Evolutionary conservation across 129 eudicot genomes (phyloP).

Genomic region (Saposhnikovia divaricata): DNA sequence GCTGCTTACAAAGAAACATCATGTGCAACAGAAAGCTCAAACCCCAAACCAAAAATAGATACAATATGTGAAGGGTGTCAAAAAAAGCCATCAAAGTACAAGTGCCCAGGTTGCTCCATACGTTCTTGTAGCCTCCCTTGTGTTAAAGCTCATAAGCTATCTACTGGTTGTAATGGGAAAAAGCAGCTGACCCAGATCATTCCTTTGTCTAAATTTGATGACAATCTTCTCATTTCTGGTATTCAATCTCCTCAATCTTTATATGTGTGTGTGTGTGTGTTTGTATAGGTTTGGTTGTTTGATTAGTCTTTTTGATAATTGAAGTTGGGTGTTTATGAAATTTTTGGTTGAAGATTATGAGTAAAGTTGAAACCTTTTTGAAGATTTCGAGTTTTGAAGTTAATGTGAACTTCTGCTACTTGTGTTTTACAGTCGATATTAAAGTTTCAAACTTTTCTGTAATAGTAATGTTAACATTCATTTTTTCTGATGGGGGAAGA

Average conservation of each 20-base stretch:
- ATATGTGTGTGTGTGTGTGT: neutral
- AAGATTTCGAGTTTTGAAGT: neutral
- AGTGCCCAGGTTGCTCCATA: conserved; percentile 83
- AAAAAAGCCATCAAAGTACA: conserved; percentile 58
- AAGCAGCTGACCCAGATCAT: conserved; percentile 46
- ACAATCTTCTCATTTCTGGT: conserved; percentile 73
- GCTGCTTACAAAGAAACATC: neutral
- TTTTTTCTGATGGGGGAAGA: neutral
- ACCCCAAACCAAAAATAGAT: neutral
- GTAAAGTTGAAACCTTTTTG: neutral
- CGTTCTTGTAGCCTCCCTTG: conserved; percentile 89
- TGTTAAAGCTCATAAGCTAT: conserved; percentile 82
- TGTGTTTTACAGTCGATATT: too few relatives aligned
- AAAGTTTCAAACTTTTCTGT: neutral
- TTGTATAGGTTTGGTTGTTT: neutral
- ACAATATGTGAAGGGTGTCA: conserved; percentile 61
- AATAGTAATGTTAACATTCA: neutral
- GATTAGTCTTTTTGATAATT: neutral
- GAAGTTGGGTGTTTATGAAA: neutral
- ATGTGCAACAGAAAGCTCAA: neutral
- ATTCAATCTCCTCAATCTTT: neutral
- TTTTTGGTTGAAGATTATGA: neutral
- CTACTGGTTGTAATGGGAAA: conserved; percentile 70
- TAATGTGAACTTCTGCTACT: neutral
- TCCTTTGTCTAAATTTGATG: conserved; percentile 75